Conservation (phyloP, 768 basidiomycete genomes). For the Tylopilus felleus region DNA sequence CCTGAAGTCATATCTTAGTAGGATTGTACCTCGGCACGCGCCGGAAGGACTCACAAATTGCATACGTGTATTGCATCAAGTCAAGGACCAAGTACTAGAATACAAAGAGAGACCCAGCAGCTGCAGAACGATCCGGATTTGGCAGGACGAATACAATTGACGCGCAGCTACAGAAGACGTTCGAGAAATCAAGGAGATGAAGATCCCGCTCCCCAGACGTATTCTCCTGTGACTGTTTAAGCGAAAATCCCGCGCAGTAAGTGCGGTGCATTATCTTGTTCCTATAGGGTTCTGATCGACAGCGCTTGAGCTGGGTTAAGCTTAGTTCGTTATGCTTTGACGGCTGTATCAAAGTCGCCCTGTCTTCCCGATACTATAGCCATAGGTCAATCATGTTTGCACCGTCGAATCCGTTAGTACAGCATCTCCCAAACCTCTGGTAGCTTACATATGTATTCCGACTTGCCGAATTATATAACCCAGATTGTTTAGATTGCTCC, state of each 20-base stretch:
- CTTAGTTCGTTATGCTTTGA: background rate
- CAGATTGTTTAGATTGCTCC: no score
- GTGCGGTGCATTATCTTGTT: background rate
- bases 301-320: background rate
- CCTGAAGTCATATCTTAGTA: background rate
- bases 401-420: background rate
- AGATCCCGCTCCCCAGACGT: slow-evolving; percentile 12
- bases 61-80: no score
- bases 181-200: slow-evolving; percentile 22
- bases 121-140: slow-evolving; percentile 9
- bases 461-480: no score
- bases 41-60: no score
- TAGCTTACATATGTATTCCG: no score
- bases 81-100: no score
- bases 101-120: no score
- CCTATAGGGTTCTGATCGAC: background rate
- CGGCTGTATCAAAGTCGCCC: background rate
- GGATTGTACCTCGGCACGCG: background rate
- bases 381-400: background rate
- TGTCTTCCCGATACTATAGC: background rate
- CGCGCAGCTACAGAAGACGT: slow-evolving; percentile 12
- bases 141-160: slow-evolving; percentile 11
- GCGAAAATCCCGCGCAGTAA: slow-evolving; percentile 9
- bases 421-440: no score
- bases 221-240: slow-evolving; percentile 5